phyloP scores from a whole-genome alignment of 768 basidiomycete genomes.

The Tulasnella sp. region DNA sequence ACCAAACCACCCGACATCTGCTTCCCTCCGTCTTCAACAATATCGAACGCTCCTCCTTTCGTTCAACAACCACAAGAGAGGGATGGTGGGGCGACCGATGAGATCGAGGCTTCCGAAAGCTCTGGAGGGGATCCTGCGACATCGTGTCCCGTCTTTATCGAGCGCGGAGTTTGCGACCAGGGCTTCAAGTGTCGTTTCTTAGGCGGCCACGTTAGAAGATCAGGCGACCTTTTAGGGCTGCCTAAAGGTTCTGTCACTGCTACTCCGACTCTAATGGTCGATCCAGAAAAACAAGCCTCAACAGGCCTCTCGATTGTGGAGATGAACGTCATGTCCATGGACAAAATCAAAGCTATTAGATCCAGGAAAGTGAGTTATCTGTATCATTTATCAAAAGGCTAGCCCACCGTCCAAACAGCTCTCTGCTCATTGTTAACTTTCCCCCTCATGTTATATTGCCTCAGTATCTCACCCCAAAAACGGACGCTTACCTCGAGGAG shows the following conservation, averaged over 20 bases:
- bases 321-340: constrained; percentile 62
- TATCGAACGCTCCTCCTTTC: constrained; percentile 44
- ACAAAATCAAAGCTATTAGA: constrained; percentile 50
- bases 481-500: constrained; percentile 47
- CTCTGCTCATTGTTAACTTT: no score
- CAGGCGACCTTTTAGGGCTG: not conserved
- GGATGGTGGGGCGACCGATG: no score
- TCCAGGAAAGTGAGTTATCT: constrained; percentile 49
- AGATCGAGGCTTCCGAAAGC: constrained; percentile 22
- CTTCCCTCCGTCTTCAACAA: constrained; percentile 38
- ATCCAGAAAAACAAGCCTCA: not conserved
- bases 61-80: constrained; percentile 27
- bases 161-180: constrained; percentile 64
- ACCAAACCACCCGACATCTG: constrained; percentile 65
- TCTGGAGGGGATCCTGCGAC: constrained; percentile 39
- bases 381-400: not conserved
- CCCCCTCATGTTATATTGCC: no score
- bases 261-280: not conserved
- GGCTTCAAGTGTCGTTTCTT: constrained; percentile 91
- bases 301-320: constrained; percentile 15
- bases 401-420: not conserved
- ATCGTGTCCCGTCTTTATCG: constrained; percentile 55
- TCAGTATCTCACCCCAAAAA: constrained; percentile 56
- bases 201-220: constrained; percentile 50
- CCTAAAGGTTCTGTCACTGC: not conserved